Evolutionary conservation across 2,329 filamentous ascomycete genomes (phyloP), one percentile per base, ranked within the genome.

Genomic region (Botrytis hyacinthi): DNA sequence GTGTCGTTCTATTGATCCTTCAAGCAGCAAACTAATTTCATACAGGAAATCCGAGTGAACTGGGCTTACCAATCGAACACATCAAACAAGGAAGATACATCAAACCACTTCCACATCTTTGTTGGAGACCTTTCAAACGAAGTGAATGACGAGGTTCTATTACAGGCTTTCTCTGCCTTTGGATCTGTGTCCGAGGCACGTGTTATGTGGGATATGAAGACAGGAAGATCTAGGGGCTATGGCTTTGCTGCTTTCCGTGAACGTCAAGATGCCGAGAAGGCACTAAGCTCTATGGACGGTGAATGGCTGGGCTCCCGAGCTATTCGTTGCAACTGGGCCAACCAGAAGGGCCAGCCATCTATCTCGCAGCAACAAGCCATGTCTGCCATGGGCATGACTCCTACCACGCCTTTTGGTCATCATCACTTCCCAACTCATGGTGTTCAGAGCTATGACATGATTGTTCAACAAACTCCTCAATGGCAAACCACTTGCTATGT

Each of bases 121-220:
- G 96, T 99, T 73, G 96, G 96, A 75, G 96, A 99, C 82, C 85
- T 99, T 73, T 98, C 95, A 79, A 99, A 99, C 81, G 96, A 99
- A 83, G 96, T 99, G 82, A 99, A 99, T 80, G 96, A 99, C 79
- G 96, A 99, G 81, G 90, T 98, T 70, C 88, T 99, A 35, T 87
- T 92, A 26, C 95, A 98, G 83, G 96, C 96, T 20, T 99, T 99
- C 84, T 97, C 94, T 66, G 94, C 94, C 62, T 99, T 98, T 82
- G 96, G 96, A 59, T 93, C 91, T 20, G 95, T 99, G 67, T 99
- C 96, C 4, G 96, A 99, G 84, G 96, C 96, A 74, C 94, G 96
- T 80, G 96, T 99, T 77, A 99, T 99, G 96, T 99, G 96, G 96
- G 96, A 99, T 83, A 99, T 99, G 96, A 99, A 99, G 88, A 99